Conservation (phyloP, 1,284 basidiomycete species). For the Phlebopus sp. region DNA sequence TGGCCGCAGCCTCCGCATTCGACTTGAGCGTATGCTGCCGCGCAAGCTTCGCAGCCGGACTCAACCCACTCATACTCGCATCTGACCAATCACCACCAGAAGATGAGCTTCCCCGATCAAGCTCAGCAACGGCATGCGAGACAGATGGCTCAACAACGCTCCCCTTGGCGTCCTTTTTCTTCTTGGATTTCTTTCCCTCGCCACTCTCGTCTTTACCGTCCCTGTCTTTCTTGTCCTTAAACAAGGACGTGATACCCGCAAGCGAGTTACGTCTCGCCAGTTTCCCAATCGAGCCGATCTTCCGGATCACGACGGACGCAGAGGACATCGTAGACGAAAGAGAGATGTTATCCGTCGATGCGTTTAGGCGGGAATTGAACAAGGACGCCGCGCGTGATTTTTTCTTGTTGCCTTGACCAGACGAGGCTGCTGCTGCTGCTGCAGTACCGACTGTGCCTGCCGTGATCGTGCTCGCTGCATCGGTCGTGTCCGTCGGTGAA, state of each 20-base stretch:
- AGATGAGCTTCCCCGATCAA: constrained; percentile 62
- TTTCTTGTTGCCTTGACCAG: constrained; percentile 55
- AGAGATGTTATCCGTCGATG: constrained; percentile 96
- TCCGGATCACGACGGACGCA: constrained; percentile 96
- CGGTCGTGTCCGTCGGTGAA: constrained; percentile 25
- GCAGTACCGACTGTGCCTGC: too few species aligned
- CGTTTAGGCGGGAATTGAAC: constrained; percentile 91
- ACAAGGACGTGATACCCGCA: constrained; percentile 90
- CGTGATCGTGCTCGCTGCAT: constrained; percentile 20
- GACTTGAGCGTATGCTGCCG: constrained; percentile 85
- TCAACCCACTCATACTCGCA: constrained; percentile 71
- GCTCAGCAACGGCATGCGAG: constrained; percentile 83
- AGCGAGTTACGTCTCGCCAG: constrained; percentile 88
- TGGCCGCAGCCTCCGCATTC: constrained; percentile 79
- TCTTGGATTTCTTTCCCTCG: constrained; percentile 44
- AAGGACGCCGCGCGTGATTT: constrained; percentile 66
- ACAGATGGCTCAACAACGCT: constrained; percentile 72
- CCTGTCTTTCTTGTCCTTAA: constrained; percentile 86
- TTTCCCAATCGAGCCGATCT: constrained; percentile 91
- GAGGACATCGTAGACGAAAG: constrained; percentile 95
- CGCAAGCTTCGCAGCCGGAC: constrained; percentile 90
- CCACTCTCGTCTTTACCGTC: constrained; percentile 45
- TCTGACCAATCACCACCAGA: constrained; percentile 51
- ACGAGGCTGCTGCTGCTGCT: constrained; percentile 14
- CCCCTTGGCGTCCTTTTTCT: constrained; percentile 59